These are phyloP conservation scores for Begonia peltatifolia DNA, from an alignment of 306 rosid species.

Conservation along the genomic window DNA sequence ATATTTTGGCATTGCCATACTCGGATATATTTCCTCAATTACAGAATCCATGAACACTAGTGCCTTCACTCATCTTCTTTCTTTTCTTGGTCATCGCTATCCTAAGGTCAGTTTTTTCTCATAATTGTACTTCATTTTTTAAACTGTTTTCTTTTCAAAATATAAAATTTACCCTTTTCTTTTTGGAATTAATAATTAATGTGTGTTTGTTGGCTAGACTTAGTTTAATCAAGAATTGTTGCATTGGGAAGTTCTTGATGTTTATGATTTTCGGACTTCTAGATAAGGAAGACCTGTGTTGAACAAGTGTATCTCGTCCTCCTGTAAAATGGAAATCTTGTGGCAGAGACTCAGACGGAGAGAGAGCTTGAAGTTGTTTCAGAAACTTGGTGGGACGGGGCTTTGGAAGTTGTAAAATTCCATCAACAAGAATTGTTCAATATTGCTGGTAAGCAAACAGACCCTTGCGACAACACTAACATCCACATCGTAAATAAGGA, in stretches of 20 bases:
- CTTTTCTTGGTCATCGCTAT: slow-evolving; percentile 67
- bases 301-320: slow-evolving; percentile 92
- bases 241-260: slow-evolving; percentile 1
- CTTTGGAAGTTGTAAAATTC: slow-evolving; percentile 37
- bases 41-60: slow-evolving; percentile 31
- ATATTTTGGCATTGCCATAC: slow-evolving; percentile 83
- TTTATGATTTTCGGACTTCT: slow-evolving; percentile 9
- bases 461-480: slow-evolving; percentile 16
- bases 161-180: not conserved
- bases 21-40: slow-evolving; percentile 61
- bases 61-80: slow-evolving; percentile 64
- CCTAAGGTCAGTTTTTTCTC: slow-evolving; percentile 50
- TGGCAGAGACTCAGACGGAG: slow-evolving; percentile 44
- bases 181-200: slow-evolving; percentile 4
- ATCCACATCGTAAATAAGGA: slow-evolving; percentile 21
- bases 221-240: not conserved
- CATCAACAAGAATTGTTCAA: slow-evolving; percentile 41
- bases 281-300: slow-evolving; percentile 85
- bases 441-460: slow-evolving; percentile 40
- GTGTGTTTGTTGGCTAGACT: not conserved
- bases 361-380: slow-evolving; percentile 68
- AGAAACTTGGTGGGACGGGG: slow-evolving; percentile 89
- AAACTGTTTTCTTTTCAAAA: not conserved
- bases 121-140: too few relatives aligned
- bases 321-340: slow-evolving; percentile 65